Evolutionary conservation across 2,329 filamentous ascomycete genomes (phyloP).

Genomic region (Talaromyces sp.): DNA sequence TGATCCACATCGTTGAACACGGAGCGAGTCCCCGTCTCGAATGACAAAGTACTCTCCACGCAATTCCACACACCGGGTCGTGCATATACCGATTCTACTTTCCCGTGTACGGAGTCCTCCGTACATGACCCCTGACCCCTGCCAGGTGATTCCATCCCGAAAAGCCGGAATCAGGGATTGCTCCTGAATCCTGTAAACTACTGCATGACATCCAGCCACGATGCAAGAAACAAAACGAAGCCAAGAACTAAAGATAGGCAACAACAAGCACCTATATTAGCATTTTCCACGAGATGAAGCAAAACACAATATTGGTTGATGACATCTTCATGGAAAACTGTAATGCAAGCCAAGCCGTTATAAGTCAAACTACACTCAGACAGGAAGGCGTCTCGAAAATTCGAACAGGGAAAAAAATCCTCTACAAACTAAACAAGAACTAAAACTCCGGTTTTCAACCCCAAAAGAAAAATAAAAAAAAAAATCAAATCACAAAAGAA

Average conservation of each 20-base stretch:
- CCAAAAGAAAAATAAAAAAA: not conserved
- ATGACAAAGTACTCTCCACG: not conserved
- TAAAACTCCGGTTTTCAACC: not conserved
- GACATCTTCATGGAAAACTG: no score
- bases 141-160: not conserved
- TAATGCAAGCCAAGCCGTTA: no score
- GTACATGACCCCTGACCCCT: no score
- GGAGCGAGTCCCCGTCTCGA: not conserved
- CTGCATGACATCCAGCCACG: not conserved
- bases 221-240: not conserved
- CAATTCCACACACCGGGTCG: not conserved
- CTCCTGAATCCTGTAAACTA: not conserved
- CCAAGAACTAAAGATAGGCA: not conserved
- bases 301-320: no score
- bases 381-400: conserved; percentile 4
- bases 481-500: no score
- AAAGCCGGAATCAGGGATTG: not conserved
- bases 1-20: conserved; percentile 2
- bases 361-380: not conserved
- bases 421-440: not conserved
- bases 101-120: not conserved
- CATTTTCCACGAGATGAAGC: not conserved
- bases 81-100: not conserved
- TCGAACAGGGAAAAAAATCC: not conserved
- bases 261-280: not conserved